These are phyloP conservation scores for Erythrobasidium yunnanense DNA, from an alignment of 768 basidiomycete species.

Conservation along the genomic window DNA sequence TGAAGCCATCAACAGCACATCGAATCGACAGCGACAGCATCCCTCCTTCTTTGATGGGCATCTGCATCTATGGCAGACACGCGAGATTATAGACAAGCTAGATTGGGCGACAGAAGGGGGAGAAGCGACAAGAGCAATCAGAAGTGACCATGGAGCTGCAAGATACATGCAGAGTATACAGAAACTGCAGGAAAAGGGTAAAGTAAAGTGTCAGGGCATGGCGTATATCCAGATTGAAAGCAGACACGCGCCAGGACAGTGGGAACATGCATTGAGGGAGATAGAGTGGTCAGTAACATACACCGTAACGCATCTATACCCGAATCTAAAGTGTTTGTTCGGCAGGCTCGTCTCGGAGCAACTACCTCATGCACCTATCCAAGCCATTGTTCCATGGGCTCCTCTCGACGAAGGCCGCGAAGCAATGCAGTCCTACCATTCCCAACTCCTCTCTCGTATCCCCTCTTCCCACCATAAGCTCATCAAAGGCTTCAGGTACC, in stretches of 20 bases:
- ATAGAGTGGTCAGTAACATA: not conserved
- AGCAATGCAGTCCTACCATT: not conserved
- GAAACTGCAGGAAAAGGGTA: not conserved
- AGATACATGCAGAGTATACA: not conserved
- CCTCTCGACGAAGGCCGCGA: not conserved
- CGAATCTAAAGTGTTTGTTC: not conserved
- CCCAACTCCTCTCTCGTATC: not conserved
- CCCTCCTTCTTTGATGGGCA: not conserved
- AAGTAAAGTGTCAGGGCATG: not conserved
- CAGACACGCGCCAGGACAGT: not conserved
- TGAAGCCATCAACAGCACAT: slow-evolving; percentile 1
- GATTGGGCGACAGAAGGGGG: too few species aligned
- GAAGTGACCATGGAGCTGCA: not conserved
- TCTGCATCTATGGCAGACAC: too few species aligned
- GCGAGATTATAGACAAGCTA: too few species aligned
- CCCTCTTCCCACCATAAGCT: not conserved
- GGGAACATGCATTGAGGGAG: not conserved
- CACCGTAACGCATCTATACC: not conserved
- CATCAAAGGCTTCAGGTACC: not conserved
- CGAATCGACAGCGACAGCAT: not conserved
- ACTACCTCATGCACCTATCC: not conserved
- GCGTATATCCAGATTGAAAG: not conserved
- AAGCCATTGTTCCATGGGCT: not conserved
- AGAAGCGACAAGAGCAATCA: too few species aligned
- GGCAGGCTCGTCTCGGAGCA: not conserved